Conservation (phyloP, 306 rosid genomes). For the Astragalus glycyphyllos region DNA sequence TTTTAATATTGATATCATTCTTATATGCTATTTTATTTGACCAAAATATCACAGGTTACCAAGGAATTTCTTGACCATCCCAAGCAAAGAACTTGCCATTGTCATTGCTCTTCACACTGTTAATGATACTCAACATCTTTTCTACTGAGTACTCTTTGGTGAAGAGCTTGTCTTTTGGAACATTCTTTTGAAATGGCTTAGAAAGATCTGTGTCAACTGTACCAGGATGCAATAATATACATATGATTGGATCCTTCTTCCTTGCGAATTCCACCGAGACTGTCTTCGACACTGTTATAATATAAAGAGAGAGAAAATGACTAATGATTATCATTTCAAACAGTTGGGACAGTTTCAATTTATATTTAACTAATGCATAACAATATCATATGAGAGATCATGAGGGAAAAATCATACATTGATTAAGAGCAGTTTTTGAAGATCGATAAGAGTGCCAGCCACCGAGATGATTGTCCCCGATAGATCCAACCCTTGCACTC, state of each 20-base stretch:
- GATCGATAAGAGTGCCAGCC: conserved; percentile 98
- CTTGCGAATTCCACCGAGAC: conserved; percentile 76
- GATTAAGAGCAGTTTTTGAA: conserved; percentile 94
- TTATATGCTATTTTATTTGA: conserved; percentile 13
- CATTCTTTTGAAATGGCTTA: conserved; percentile 87
- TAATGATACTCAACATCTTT: conserved; percentile 72
- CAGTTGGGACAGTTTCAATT: background rate
- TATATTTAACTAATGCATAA: background rate
- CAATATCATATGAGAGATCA: conserved; percentile 13
- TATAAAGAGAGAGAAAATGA: background rate
- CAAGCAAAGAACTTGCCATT: conserved; percentile 95
- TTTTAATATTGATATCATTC: conserved; percentile 18
- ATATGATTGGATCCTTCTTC: conserved; percentile 77
- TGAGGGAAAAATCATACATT: conserved; percentile 54
- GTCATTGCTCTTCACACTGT: conserved; percentile 66
- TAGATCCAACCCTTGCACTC: conserved; percentile 97
- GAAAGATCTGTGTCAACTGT: conserved; percentile 98
- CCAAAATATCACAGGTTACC: conserved; percentile 51
- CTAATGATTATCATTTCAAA: conserved; percentile 22
- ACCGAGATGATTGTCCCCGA: conserved; percentile 88
- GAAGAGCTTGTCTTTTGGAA: conserved; percentile 81
- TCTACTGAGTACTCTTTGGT: conserved; percentile 79
- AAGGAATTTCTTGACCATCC: conserved; percentile 98
- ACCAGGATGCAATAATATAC: conserved; percentile 91
- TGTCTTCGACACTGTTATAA: conserved; percentile 72